Conservation (phyloP, 805 yeast species). For the Cyberlindnera lachancei region DNA sequence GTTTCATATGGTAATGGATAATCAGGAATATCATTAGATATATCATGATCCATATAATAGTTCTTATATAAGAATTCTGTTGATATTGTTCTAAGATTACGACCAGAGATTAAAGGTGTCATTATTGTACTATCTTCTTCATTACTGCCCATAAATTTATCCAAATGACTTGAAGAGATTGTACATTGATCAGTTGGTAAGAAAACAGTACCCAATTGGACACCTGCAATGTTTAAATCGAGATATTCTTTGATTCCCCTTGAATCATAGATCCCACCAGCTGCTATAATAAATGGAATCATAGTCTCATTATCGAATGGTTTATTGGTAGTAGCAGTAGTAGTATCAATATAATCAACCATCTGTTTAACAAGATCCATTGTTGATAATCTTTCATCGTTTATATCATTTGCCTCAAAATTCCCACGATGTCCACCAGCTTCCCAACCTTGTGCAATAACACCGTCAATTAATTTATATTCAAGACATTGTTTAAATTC, state of each 20-base stretch:
- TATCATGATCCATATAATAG: conserved; percentile 2
- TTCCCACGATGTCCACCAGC: conserved; percentile 64
- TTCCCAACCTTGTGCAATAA: conserved; percentile 50
- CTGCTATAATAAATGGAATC: conserved; percentile 33
- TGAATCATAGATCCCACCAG: conserved; percentile 45
- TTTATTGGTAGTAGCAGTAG: no score
- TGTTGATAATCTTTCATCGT: conserved; percentile 29
- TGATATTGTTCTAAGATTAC: conserved; percentile 18
- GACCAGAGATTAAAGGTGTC: conserved; percentile 19
- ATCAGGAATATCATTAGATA: conserved; percentile 11
- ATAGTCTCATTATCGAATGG: neutral
- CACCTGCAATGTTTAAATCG: conserved; percentile 40
- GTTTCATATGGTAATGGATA: conserved; percentile 22
- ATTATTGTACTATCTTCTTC: conserved; percentile 26
- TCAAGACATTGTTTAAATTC: conserved; percentile 32
- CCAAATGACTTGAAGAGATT: conserved; percentile 12
- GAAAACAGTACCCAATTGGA: conserved; percentile 50
- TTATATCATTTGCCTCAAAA: conserved; percentile 28
- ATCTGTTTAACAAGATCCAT: conserved; percentile 18
- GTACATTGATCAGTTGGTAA: conserved; percentile 21
- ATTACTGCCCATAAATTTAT: conserved; percentile 10
- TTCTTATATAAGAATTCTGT: conserved; percentile 19
- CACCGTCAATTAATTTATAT: conserved; percentile 38
- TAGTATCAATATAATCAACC: conserved; percentile 13
- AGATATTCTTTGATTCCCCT: conserved; percentile 26